A percentile compares a stretch with the other conserved stretches of the same genome.
Conservation (phyloP, 2,329 filamentous ascomycete genomes). For the Nemania serpens region DNA sequence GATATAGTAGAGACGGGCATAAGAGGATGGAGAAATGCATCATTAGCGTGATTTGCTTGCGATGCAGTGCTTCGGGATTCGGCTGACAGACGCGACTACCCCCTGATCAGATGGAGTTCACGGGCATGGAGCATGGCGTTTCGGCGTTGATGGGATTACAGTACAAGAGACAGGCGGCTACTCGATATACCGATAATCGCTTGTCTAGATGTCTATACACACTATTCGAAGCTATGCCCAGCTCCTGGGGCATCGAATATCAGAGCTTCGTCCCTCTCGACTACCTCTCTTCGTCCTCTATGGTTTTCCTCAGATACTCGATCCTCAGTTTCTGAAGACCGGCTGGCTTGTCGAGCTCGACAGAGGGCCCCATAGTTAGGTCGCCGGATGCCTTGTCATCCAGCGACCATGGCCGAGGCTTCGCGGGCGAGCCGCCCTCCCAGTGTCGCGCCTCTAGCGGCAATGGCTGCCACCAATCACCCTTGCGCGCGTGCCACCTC, state of each 20-base stretch:
- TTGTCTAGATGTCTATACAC: constrained; percentile 14
- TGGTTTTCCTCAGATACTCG: constrained; percentile 34
- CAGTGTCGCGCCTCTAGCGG: constrained; percentile 67
- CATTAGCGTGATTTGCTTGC: background rate
- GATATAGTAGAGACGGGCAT: too few relatives aligned
- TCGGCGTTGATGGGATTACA: constrained; percentile 27
- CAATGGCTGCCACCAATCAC: constrained; percentile 72
- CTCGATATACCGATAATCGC: background rate
- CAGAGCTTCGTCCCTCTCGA: background rate
- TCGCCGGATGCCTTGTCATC: constrained; percentile 36
- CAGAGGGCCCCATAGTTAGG: constrained; percentile 46
- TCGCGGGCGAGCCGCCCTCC: constrained; percentile 51
- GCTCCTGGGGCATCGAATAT: background rate
- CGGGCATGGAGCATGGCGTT: constrained; percentile 33
- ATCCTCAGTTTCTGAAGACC: constrained; percentile 46
- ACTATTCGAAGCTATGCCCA: constrained; percentile 21
- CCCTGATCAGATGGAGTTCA: constrained; percentile 7
- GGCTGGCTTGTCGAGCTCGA: constrained; percentile 50
- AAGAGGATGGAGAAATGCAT: background rate
- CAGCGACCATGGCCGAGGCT: constrained; percentile 29
- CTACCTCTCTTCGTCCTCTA: constrained; percentile 5
- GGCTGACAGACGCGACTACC: background rate
- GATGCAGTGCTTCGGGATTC: background rate
- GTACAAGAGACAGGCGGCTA: background rate
- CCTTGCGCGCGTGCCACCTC: constrained; percentile 69